phyloP scores from a whole-genome alignment of 129 eudicot genomes.

The Chrysanthemum makinoi region DNA sequence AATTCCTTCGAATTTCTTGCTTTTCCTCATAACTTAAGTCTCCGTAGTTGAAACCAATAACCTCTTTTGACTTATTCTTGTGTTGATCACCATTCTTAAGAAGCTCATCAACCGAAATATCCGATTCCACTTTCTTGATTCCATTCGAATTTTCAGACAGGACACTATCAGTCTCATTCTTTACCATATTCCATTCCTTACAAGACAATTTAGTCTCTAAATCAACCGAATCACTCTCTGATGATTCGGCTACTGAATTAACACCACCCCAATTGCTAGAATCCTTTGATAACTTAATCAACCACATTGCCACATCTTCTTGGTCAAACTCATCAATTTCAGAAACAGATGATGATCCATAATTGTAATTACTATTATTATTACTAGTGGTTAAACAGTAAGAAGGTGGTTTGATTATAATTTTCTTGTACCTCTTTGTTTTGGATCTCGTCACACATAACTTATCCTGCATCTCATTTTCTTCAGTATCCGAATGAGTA shows the following conservation, averaged over 20 bases:
- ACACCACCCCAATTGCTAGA: slow-evolving; percentile 52
- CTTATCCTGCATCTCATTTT: slow-evolving; percentile 36
- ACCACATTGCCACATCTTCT: slow-evolving; percentile 82
- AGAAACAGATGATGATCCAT: slow-evolving; percentile 66
- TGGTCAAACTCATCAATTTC: slow-evolving; percentile 75
- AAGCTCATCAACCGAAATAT: slow-evolving; percentile 49
- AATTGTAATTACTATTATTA: slow-evolving; percentile 36
- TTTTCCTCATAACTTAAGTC: slow-evolving; percentile 29
- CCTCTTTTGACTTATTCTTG: slow-evolving; percentile 26
- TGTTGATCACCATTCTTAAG: slow-evolving; percentile 37
- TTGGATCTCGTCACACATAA: slow-evolving; percentile 50
- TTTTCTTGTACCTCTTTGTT: slow-evolving; percentile 53
- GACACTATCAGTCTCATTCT: slow-evolving; percentile 42
- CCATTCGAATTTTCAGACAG: slow-evolving; percentile 60
- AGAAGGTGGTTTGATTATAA: slow-evolving; percentile 39
- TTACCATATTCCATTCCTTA: slow-evolving; percentile 37
- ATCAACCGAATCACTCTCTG: slow-evolving; percentile 75
- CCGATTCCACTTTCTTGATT: slow-evolving; percentile 71
- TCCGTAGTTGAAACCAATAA: slow-evolving; percentile 28
- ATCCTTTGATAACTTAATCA: slow-evolving; percentile 94
- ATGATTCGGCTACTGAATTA: slow-evolving; percentile 69
- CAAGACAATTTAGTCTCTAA: slow-evolving; percentile 65
- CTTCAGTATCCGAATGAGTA: slow-evolving; percentile 61
- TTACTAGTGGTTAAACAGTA: slow-evolving; percentile 36
- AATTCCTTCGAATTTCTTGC: slow-evolving; percentile 36